phyloP scores from a whole-genome alignment of 805 yeast species.

The Starmera quercuum region DNA sequence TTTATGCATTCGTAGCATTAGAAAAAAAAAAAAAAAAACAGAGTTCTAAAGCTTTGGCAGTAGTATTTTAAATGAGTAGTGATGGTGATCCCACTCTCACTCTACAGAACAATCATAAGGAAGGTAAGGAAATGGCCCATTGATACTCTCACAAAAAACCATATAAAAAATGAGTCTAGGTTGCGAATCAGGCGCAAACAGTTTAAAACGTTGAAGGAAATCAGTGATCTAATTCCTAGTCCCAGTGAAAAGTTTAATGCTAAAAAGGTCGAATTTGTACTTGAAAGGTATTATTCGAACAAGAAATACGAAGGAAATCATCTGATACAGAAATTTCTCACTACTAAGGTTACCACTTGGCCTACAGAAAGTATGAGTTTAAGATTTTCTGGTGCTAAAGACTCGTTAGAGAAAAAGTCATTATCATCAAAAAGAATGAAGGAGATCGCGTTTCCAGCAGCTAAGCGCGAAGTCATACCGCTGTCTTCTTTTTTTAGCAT shows the following conservation, averaged over 20 bases:
- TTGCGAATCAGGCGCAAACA: slow-evolving; percentile 8
- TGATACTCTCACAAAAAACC: slow-evolving; percentile 7
- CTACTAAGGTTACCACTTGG: slow-evolving; percentile 14
- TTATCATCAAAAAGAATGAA: slow-evolving; percentile 3
- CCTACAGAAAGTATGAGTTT: slow-evolving; percentile 12
- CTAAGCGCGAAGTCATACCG: not conserved
- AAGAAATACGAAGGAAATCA: slow-evolving; percentile 14
- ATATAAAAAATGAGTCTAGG: slow-evolving; percentile 5
- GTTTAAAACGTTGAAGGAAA: slow-evolving; percentile 3
- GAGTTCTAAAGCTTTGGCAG: not conserved
- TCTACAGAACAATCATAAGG: slow-evolving; percentile 1
- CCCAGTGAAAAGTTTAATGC: not conserved
- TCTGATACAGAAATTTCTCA: slow-evolving; percentile 12
- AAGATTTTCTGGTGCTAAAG: slow-evolving; percentile 4
- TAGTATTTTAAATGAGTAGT: too few species aligned
- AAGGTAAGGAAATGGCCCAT: slow-evolving; percentile 3
- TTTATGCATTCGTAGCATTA: not conserved
- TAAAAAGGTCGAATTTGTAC: slow-evolving; percentile 2
- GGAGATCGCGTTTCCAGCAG: slow-evolving; percentile 7
- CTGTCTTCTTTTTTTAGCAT: not conserved
- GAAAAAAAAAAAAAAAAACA: not conserved
- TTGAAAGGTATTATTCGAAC: slow-evolving; percentile 11
- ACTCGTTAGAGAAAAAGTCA: slow-evolving; percentile 5
- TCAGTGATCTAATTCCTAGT: slow-evolving; percentile 1
- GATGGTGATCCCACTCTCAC: too few species aligned